Evolutionary conservation across 768 basidiomycete genomes (phyloP), one percentile per base, ranked within the genome.

Genomic region (Kwoniella europaea): DNA sequence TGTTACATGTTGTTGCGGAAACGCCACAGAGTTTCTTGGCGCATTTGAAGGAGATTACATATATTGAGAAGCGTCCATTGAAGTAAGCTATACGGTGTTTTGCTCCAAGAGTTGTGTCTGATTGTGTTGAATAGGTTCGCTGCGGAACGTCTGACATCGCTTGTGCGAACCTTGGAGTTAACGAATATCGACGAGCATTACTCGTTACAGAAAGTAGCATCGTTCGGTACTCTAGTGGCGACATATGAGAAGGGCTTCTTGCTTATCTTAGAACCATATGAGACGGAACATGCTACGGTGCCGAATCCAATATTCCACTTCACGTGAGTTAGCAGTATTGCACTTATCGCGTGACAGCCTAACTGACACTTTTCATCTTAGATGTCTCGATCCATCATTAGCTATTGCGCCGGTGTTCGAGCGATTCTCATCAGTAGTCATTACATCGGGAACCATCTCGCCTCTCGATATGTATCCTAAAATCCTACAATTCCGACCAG

Each of bases 381-480:
- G 96, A 67, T 99, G 97, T 79, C 89, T 99, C 71, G 97, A 99
- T 82, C 97, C 97, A 2, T 93, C 96, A 0, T 88, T 99, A 43
- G 97, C 97, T 10, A 99, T 99, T 77, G 92, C 93, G 76, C 97
- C 97, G 0, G 92, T 99, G 18, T 98, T 99, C 81, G 97, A 99
- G 80, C 91, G 94, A 41, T 99, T 98, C 82, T 95, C 93, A 82
- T 93, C 92, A 71, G 97, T 99, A 22, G 94, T 99, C 73, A 99
- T 99, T 82, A 99, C 97, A 0, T 98, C 94, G 4, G 97, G 97
- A 76, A 99, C 97, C 12, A 94, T 99, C 76, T 98, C 95, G 0
- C 97, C 97, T 2, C 85, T 99, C 68, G 97, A 99, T 84, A 99
- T 99, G 97, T 99, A 99, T 83, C 97, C 97, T 13, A 99, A 98